phyloP scores from a whole-genome alignment of 306 rosid genomes.

The Styphnolobium japonicum region DNA sequence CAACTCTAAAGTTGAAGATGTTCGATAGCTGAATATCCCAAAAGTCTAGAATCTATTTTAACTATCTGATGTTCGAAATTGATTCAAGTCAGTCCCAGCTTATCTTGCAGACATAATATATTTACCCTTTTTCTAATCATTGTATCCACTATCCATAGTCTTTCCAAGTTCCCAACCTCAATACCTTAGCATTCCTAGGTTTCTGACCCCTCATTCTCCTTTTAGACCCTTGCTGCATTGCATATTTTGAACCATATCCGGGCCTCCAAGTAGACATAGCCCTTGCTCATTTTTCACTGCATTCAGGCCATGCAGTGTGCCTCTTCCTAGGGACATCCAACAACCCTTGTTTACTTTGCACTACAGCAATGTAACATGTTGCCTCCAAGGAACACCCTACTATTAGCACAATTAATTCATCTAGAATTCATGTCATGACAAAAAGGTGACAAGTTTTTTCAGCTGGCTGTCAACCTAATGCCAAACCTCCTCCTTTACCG shows the following conservation, averaged over 20 bases:
- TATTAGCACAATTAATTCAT: background rate
- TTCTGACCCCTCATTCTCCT: background rate
- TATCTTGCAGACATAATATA: background rate
- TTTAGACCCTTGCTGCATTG: background rate
- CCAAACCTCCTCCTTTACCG: background rate
- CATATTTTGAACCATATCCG: background rate
- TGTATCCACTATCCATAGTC: background rate
- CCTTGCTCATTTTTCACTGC: background rate
- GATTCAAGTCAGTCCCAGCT: background rate
- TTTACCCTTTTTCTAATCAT: background rate
- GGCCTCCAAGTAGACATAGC: background rate
- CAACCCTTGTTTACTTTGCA: background rate
- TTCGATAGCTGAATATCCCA: conserved; percentile 12
- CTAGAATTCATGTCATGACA: background rate
- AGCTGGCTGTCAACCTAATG: background rate
- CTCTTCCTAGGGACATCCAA: background rate
- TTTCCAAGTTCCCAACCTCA: background rate
- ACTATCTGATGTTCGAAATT: background rate
- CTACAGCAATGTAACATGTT: background rate
- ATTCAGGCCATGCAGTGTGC: background rate
- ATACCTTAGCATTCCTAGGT: background rate
- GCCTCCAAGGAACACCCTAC: background rate
- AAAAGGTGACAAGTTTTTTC: background rate
- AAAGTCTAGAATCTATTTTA: background rate
- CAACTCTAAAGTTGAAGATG: conserved; percentile 10